Percentiles rank a stretch among this genome's conserved stretches.
phyloP scores from a whole-genome alignment of 306 rosid genomes.

The Mimosa bimucronata region DNA sequence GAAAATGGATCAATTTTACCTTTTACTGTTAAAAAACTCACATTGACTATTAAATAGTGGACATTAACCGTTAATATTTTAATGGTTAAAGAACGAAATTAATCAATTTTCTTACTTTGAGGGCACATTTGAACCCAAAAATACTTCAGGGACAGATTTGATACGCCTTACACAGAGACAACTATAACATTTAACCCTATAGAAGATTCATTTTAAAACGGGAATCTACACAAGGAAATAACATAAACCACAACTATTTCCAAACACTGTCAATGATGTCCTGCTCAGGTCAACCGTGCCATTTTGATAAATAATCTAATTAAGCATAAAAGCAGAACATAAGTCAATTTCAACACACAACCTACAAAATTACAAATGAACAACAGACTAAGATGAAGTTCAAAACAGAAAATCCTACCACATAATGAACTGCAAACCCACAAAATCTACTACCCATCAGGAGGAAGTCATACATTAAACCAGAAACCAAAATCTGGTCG shows the following conservation, averaged over 20 bases:
- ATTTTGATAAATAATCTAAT: constrained; percentile 33
- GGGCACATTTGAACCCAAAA: too few relatives aligned
- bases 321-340: constrained; percentile 40
- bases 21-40: too few relatives aligned
- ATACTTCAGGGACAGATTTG: too few relatives aligned
- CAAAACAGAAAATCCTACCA: constrained; percentile 45
- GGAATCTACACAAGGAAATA: not conserved
- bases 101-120: too few relatives aligned
- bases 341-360: constrained; percentile 58
- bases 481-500: constrained; percentile 43
- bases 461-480: constrained; percentile 46
- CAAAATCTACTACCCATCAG: constrained; percentile 47
- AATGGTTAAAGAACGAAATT: too few relatives aligned
- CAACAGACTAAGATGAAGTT: constrained; percentile 40
- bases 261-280: not conserved
- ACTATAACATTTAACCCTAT: too few relatives aligned
- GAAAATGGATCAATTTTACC: too few relatives aligned
- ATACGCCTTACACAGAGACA: too few relatives aligned
- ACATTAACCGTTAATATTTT: too few relatives aligned
- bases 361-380: constrained; percentile 65
- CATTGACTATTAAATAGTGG: too few relatives aligned
- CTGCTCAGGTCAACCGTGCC: constrained; percentile 19
- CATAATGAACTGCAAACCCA: constrained; percentile 51
- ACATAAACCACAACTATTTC: constrained; percentile 16
- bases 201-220: not conserved